These are phyloP conservation scores for Morella rubra DNA, from an alignment of 306 rosid species.

Conservation along the genomic window DNA sequence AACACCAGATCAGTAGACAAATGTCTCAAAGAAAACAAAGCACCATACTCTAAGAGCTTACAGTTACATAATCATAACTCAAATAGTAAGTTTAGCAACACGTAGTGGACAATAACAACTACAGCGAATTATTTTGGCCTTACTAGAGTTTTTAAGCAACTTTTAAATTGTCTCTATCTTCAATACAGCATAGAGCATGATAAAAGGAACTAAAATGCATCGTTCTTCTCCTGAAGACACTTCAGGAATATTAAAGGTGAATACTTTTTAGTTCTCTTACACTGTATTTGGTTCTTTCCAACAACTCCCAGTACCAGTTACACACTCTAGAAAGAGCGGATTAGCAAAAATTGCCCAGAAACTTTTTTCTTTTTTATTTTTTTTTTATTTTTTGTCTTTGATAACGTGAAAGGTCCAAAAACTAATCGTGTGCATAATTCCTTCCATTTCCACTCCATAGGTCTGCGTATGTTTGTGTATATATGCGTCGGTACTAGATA, in stretches of 20 bases:
- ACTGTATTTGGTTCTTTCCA: background rate
- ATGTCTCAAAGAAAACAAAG: background rate
- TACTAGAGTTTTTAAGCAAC: background rate
- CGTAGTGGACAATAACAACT: background rate
- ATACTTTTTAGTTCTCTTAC: too few relatives aligned
- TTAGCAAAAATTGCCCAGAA: background rate
- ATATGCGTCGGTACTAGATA: too few relatives aligned
- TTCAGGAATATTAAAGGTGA: background rate
- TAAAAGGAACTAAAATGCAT: background rate
- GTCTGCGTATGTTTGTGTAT: background rate
- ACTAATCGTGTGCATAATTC: background rate
- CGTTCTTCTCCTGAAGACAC: background rate
- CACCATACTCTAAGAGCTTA: background rate
- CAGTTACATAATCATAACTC: slow-evolving; percentile 3
- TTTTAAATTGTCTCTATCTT: background rate
- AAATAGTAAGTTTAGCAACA: background rate
- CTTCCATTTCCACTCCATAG: background rate
- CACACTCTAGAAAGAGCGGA: background rate
- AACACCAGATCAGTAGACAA: background rate
- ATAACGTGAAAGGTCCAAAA: background rate
- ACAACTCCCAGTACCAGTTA: background rate
- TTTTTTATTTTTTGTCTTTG: background rate
- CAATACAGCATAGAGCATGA: background rate
- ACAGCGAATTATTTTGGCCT: background rate
- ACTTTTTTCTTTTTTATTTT: background rate